Percentiles rank a stretch among this genome's conserved stretches.
Evolutionary conservation across 768 basidiomycete species (phyloP).

Genomic region (Naganishia vaughanmartiniae): DNA sequence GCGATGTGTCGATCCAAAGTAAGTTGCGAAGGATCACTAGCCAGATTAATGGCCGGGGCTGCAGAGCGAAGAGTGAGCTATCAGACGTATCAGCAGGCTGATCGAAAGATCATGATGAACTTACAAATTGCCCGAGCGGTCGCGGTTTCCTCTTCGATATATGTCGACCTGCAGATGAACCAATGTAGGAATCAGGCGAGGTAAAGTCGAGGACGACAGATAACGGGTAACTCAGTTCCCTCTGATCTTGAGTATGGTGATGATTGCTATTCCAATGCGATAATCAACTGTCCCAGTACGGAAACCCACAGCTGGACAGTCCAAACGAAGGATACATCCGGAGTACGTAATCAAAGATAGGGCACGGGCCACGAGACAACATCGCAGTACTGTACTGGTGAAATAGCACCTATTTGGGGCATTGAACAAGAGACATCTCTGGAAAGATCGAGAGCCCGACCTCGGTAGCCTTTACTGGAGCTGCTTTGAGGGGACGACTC

Average conservation of each 20-base stretch:
- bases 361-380: background rate
- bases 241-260: too few relatives aligned
- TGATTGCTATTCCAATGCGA: too few relatives aligned
- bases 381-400: background rate
- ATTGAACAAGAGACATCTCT: background rate
- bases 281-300: too few relatives aligned
- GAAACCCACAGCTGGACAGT: too few relatives aligned
- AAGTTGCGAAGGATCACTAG: too few relatives aligned
- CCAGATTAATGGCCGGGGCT: too few relatives aligned
- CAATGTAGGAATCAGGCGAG: background rate
- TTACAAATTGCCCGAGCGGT: background rate
- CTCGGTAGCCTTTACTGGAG: too few relatives aligned
- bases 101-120: background rate
- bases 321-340: background rate
- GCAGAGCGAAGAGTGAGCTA: background rate
- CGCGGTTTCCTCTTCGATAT: background rate
- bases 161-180: background rate
- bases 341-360: conserved; percentile 18
- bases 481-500: too few relatives aligned
- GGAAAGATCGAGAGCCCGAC: background rate
- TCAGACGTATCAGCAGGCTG: background rate
- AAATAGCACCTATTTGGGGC: background rate
- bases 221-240: too few relatives aligned
- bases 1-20: too few relatives aligned
- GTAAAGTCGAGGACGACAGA: background rate